Base-by-base conservation (phyloP, 371 early-diverging fungal species). In the Blakeslea trispora region DNA sequence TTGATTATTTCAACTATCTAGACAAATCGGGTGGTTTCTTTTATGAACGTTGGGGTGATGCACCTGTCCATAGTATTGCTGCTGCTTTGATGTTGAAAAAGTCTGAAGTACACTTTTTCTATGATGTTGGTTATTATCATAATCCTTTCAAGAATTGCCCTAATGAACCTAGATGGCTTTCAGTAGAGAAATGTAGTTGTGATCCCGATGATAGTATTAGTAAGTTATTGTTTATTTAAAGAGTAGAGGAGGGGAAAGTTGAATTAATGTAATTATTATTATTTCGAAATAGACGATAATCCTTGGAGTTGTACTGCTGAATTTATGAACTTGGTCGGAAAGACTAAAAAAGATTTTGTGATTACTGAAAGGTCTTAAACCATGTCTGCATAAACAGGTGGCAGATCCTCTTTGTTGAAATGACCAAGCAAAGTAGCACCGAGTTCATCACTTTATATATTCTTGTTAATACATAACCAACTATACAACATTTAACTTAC, bases 41-140 rank as follows among this genome's bases (percentile, higher is more conserved):
- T 66, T 97, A 96, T 65, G 96, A 97, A 67, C 73, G 81, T 39
- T 98, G 97, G 97, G 97, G 98, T 17, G 98, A 97, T 83, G 98
- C 97, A 14, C 98, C 98, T 5, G 90, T 98, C 2, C 99, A 97
- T 61, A 91, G 94, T 6, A 77, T 99, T 45, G 97, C 94, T 3
- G 93, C 88, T 1, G 88, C 90, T 0, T 52, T 98, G 63, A 83
- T 95, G 81, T 68, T 97, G 22, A 75, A 82, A 24, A 86, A 83
- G 55, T 73, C 81, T 15, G 85, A 94, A 71, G 82, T 96, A 19
- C 95, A 96, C 62, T 96, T 89, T 75, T 98, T 98, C 71, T 91
- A 95, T 59, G 91, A 93, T 62, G 90, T 94, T 52, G 94, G 93
- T 6, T 94, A 94, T 63, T 76, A 77, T 34, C 93, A 93, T 63